Evolutionary conservation across 2,329 filamentous ascomycete genomes (phyloP).

Genomic region (Periglandula ipomoeae): DNA sequence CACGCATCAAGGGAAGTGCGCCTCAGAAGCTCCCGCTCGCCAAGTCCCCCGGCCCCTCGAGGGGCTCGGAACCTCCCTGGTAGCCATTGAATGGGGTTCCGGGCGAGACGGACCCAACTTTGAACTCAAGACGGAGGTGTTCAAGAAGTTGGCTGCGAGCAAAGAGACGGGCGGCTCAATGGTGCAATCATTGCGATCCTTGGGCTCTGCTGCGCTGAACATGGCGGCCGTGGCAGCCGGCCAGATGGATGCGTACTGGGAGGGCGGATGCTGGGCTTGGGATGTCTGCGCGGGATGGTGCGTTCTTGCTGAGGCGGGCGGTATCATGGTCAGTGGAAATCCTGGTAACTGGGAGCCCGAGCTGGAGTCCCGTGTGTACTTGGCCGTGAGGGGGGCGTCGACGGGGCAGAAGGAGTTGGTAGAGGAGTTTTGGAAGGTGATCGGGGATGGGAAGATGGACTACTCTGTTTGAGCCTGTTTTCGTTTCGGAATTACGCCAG

Average conservation of each 20-base stretch:
- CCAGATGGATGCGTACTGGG: constrained; percentile 68
- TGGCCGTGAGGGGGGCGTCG: constrained; percentile 52
- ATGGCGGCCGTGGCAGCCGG: constrained; percentile 64
- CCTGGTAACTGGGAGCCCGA: constrained; percentile 60
- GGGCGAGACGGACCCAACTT: constrained; percentile 62
- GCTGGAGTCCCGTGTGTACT: constrained; percentile 51
- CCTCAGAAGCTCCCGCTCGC: constrained; percentile 31
- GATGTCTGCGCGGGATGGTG: constrained; percentile 78
- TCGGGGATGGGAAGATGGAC: constrained; percentile 45
- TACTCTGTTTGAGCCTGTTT: constrained; percentile 25
- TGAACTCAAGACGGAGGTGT: constrained; percentile 58
- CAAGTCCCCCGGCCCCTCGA: constrained; percentile 43
- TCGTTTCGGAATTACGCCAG: no score
- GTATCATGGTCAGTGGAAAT: constrained; percentile 63
- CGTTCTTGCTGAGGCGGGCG: constrained; percentile 65
- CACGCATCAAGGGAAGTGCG: constrained; percentile 31
- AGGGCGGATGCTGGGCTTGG: constrained; percentile 79
- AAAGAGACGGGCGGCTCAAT: constrained; percentile 60
- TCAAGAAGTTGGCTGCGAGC: constrained; percentile 47
- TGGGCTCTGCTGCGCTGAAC: constrained; percentile 69
- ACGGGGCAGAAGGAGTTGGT: constrained; percentile 52
- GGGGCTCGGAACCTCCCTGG: constrained; percentile 52
- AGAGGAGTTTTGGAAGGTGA: constrained; percentile 54
- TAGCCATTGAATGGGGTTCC: constrained; percentile 67
- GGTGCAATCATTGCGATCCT: constrained; percentile 63